phyloP scores from a whole-genome alignment of 225 moss, liverwort and hornwort genomes.

The Thuidium tamariscinum region DNA sequence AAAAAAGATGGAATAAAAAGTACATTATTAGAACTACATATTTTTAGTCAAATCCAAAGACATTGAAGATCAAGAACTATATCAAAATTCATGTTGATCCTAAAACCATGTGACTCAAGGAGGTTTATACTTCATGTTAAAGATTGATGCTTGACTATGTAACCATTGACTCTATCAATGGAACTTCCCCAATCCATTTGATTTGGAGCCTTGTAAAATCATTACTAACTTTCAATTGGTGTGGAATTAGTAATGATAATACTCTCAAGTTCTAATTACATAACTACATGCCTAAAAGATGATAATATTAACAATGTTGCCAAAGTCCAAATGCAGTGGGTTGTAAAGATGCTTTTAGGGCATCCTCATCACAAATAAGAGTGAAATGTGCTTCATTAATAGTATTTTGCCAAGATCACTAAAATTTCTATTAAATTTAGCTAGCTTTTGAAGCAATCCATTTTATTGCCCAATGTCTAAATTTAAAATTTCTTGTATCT shows the following conservation, averaged over 20 bases:
- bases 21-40: too few relatives aligned
- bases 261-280: background rate
- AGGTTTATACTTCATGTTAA: too few relatives aligned
- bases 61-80: too few relatives aligned
- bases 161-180: background rate
- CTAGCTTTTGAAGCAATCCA: background rate
- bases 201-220: background rate
- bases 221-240: background rate
- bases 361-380: fast-evolving
- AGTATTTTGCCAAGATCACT: background rate
- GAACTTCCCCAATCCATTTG: too few relatives aligned
- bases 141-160: background rate
- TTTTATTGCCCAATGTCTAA: too few relatives aligned
- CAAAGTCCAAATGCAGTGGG: background rate
- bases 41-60: too few relatives aligned
- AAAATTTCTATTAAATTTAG: background rate
- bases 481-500: background rate
- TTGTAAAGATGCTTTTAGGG: fast-evolving
- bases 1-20: background rate
- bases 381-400: background rate
- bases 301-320: too few relatives aligned
- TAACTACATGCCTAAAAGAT: too few relatives aligned
- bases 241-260: background rate
- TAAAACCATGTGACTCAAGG: too few relatives aligned
- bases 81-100: too few relatives aligned